phyloP scores from a whole-genome alignment of 2,329 filamentous ascomycete species.

The Xylaria sp. region DNA sequence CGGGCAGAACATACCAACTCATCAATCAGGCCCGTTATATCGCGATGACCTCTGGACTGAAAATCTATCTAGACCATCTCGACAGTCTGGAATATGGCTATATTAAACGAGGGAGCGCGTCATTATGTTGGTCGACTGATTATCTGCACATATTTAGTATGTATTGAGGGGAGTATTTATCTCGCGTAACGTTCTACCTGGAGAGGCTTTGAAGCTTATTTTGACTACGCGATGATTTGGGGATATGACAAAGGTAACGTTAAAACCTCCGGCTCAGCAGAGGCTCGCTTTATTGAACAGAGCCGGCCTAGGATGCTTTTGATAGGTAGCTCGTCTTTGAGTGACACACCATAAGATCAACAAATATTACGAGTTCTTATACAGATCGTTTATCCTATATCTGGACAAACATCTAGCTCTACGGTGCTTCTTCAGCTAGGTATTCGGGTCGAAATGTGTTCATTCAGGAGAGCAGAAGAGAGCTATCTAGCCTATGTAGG shows the following conservation, averaged over 20 bases:
- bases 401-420: no score
- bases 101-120: background rate
- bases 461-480: background rate
- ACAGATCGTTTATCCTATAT: no score
- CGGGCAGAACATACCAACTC: background rate
- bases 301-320: background rate
- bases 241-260: background rate
- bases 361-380: no score
- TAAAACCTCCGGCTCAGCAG: background rate
- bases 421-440: constrained; percentile 4
- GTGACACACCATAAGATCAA: no score
- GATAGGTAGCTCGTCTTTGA: no score
- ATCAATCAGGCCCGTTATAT: background rate
- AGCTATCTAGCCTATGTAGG: background rate
- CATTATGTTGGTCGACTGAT: background rate
- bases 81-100: background rate
- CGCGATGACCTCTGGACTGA: background rate
- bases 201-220: background rate
- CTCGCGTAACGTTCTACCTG: background rate
- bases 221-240: background rate
- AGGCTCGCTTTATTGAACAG: background rate
- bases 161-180: background rate
- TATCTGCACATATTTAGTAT: background rate
- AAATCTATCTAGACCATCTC: background rate
- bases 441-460: constrained; percentile 13